phyloP scores from a whole-genome alignment of 306 rosid genomes.

The Castanea crenata region DNA sequence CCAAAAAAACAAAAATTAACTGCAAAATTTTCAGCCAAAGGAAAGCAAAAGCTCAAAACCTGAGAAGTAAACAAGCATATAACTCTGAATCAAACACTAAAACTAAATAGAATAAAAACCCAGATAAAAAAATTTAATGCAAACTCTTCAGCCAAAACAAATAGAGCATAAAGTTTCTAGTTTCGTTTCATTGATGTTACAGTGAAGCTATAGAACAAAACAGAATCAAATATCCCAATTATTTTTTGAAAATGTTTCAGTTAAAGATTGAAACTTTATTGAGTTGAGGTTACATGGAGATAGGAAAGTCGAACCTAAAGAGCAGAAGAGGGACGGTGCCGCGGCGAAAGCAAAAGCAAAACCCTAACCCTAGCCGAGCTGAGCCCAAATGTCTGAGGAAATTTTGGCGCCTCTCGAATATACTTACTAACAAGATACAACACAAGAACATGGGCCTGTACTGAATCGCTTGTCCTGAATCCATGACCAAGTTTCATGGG shows the following conservation, averaged over 20 bases:
- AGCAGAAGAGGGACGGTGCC: not conserved
- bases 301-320: not conserved
- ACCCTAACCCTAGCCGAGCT: not conserved
- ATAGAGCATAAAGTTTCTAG: too few relatives aligned
- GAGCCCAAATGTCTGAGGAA: not conserved
- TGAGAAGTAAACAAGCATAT: not conserved
- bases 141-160: too few relatives aligned
- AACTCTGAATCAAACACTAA: not conserved
- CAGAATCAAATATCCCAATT: not conserved
- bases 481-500: too few relatives aligned
- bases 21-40: too few relatives aligned
- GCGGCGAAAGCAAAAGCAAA: not conserved
- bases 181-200: too few relatives aligned
- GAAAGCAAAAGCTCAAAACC: not conserved
- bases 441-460: not conserved
- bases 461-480: not conserved
- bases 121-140: too few relatives aligned
- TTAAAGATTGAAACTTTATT: not conserved
- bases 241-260: too few relatives aligned
- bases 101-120: not conserved
- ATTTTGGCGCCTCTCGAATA: not conserved
- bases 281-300: not conserved
- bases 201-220: too few relatives aligned
- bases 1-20: too few relatives aligned
- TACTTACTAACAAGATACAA: not conserved